phyloP scores from a whole-genome alignment of 768 basidiomycete species.

The Russula sp. region DNA sequence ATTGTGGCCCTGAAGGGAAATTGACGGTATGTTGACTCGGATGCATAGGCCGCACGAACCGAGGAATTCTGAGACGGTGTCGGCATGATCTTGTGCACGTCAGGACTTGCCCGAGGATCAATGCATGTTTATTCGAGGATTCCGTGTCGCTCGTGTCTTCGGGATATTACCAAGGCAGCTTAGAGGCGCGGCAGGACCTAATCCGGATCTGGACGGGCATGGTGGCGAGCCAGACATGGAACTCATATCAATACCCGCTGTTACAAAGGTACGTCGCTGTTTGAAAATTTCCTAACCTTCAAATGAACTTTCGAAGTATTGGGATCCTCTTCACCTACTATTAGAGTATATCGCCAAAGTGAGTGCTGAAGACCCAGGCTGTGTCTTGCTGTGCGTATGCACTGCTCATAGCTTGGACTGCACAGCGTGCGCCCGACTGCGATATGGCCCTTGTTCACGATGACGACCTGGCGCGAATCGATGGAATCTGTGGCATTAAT shows the following conservation, averaged over 20 bases:
- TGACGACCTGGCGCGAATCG: background rate
- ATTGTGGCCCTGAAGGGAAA: background rate
- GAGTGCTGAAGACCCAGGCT: background rate
- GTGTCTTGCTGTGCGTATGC: background rate
- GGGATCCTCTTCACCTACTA: conserved; percentile 2
- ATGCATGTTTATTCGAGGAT: background rate
- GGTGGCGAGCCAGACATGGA: background rate
- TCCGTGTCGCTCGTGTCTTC: background rate
- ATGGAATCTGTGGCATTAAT: background rate
- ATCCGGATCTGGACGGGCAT: background rate
- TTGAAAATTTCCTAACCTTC: background rate
- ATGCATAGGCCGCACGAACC: background rate
- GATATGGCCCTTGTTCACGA: conserved; percentile 8
- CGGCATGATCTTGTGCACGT: background rate
- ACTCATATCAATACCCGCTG: background rate
- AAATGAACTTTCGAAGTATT: background rate
- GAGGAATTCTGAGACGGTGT: background rate
- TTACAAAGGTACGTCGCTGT: background rate
- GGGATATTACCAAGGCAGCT: background rate
- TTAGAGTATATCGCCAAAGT: background rate
- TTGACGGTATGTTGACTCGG: background rate
- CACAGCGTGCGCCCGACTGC: background rate
- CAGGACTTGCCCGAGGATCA: background rate
- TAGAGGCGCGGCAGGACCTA: background rate
- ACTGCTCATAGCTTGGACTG: background rate